phyloP scores from a whole-genome alignment of 2,329 filamentous ascomycete genomes.

The Clarireedia paspali region DNA sequence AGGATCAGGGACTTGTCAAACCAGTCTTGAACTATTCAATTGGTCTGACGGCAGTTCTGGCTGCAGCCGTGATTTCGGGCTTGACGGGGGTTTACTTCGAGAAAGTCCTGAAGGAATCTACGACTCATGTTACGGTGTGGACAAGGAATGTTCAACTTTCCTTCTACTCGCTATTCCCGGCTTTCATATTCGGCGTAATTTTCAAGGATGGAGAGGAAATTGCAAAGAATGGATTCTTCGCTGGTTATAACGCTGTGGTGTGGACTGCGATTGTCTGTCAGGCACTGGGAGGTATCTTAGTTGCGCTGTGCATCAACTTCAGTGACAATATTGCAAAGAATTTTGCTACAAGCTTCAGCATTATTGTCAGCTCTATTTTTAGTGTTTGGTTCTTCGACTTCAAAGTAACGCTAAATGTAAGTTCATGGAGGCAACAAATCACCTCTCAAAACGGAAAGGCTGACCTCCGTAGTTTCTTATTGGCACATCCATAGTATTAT shows the following conservation, averaged over 20 bases:
- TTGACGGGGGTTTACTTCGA: constrained; percentile 83
- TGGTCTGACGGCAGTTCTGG: constrained; percentile 69
- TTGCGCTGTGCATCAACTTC: constrained; percentile 73
- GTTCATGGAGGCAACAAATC: constrained; percentile 28
- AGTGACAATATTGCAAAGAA: constrained; percentile 90
- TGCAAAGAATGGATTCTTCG: constrained; percentile 80
- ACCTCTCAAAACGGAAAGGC: neutral
- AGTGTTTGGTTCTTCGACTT: constrained; percentile 85
- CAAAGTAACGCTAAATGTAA: constrained; percentile 61
- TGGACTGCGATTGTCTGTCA: constrained; percentile 82
- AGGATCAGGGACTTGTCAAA: constrained; percentile 43
- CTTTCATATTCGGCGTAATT: constrained; percentile 76
- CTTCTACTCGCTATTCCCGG: constrained; percentile 88
- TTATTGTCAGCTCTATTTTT: constrained; percentile 76
- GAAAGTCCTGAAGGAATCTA: constrained; percentile 85
- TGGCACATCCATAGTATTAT: constrained; percentile 71
- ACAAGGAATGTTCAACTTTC: constrained; percentile 90
- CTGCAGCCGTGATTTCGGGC: constrained; percentile 73
- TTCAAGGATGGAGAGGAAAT: constrained; percentile 84
- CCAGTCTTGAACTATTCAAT: constrained; percentile 67
- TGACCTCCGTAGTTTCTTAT: constrained; percentile 58
- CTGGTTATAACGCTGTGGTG: constrained; percentile 87
- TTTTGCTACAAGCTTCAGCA: constrained; percentile 87
- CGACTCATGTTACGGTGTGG: constrained; percentile 73
- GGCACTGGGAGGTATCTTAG: constrained; percentile 75